Conservation (phyloP, 768 basidiomycete genomes). For the Suillus brevipes region DNA sequence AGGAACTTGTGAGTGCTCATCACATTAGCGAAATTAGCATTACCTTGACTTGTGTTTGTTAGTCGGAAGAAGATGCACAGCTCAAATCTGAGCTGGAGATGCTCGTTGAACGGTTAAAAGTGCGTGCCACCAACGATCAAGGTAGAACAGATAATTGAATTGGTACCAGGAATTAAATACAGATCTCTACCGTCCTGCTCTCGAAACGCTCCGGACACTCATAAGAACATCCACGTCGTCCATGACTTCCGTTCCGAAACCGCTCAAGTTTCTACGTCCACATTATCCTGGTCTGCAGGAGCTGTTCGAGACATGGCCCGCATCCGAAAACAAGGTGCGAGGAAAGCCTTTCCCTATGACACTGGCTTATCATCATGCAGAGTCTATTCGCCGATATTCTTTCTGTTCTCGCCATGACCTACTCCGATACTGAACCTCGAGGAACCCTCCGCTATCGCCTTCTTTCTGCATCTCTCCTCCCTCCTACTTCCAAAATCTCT, state of each 20-base stretch:
- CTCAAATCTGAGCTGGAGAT: conserved; percentile 95
- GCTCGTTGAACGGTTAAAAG: conserved; percentile 92
- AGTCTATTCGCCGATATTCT: conserved; percentile 95
- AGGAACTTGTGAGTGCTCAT: conserved; percentile 66
- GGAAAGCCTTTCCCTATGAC: neutral
- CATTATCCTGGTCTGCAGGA: conserved; percentile 86
- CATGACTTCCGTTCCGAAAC: conserved; percentile 99
- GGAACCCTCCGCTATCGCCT: conserved; percentile 94
- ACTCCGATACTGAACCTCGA: conserved; percentile 95
- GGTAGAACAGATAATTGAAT: conserved; percentile 15
- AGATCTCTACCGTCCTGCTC: conserved; percentile 80
- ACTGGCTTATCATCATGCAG: conserved; percentile 39
- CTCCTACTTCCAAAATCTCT: conserved; percentile 64
- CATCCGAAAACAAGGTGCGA: conserved; percentile 74
- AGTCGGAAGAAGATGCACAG: conserved; percentile 96
- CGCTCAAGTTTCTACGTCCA: conserved; percentile 95
- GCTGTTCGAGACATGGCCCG: conserved; percentile 78
- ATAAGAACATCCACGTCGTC: conserved; percentile 97
- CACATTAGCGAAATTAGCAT: conserved; percentile 15
- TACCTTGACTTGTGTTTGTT: conserved; percentile 4
- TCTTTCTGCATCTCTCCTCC: conserved; percentile 60
- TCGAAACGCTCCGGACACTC: conserved; percentile 90
- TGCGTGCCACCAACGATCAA: conserved; percentile 35
- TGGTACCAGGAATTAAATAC: conserved; percentile 79
- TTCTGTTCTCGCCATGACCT: conserved; percentile 98